Base-by-base conservation (phyloP, 1,284 basidiomycete genomes). In the Melanopsichium pennsylvanicum region DNA sequence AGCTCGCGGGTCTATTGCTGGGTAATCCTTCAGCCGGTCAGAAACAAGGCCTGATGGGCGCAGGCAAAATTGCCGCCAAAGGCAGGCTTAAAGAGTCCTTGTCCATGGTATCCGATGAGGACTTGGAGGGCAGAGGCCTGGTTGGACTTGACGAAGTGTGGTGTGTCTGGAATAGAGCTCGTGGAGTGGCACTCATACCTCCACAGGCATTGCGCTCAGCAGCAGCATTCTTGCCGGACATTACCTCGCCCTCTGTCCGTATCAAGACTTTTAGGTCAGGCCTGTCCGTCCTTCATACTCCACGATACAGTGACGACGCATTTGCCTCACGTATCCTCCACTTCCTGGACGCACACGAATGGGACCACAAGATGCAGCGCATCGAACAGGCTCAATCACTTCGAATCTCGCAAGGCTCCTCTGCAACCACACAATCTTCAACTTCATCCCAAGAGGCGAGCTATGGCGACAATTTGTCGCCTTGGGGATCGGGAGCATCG, bases 121-220 rank as follows among this genome's bases (percentile, higher is more conserved):
- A 57, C 9, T 44, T 57, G 29, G 43, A 57, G 35, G 63, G 45
- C 2, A 45, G 62, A n/a, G 71, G 73, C 11, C 33, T 97, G 15
- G 85, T 97, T 19, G 91, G 89, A 0, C 84, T 97, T 16, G 95
- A 98, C 80, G 93, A 97, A 81, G 90, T 93, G 0, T 98, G 95
- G 95, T 93, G 93, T 36, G 87, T 91, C 2, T 98, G 95, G 95
- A 97, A 97, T 81, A 88, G 95, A 45, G 93, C 92, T 2, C 84
- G 95, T 56, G 95, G 95, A 43, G 56, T 62, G 88, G 93, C 94
- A 3, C 86, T 97, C 34, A 87, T 97, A 26, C 90, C 94, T 2
- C 95, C 95, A 0, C 85, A 89, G 22, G 91, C 90, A 1, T 87
- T 97, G 66, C 84, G 91, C 6, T 85, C 87, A 36, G 88, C 89